Conservation (phyloP, 306 rosid genomes). For the Hippophae rhamnoides region DNA sequence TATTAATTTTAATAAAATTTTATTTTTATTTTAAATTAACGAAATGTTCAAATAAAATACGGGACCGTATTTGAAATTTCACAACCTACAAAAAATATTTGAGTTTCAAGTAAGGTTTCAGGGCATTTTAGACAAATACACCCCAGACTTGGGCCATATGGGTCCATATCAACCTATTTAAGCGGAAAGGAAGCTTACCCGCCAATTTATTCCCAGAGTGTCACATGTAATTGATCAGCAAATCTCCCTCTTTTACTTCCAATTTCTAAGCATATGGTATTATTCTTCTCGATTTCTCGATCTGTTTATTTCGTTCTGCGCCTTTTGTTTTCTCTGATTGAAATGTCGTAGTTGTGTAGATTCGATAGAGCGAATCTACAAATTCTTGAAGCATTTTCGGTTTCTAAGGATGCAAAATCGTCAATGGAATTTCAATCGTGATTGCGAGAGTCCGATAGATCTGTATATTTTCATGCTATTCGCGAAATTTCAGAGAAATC, state of each 20-base stretch:
- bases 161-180: neutral
- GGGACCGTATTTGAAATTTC: too few species aligned
- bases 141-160: neutral
- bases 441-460: constrained; percentile 40
- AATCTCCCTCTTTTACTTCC: constrained; percentile 37
- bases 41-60: too few species aligned
- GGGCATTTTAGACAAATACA: neutral
- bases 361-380: constrained; percentile 37
- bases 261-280: constrained; percentile 43
- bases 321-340: neutral
- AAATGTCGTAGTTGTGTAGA: constrained; percentile 23
- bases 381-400: constrained; percentile 40
- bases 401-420: constrained; percentile 49
- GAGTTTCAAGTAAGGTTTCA: too few species aligned
- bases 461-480: constrained; percentile 37
- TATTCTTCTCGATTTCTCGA: constrained; percentile 3
- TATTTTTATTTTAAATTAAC: too few species aligned
- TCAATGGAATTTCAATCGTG: constrained; percentile 32
- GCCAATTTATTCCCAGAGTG: constrained; percentile 40
- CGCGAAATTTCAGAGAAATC: constrained; percentile 37
- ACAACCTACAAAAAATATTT: too few species aligned
- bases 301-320: constrained; percentile 6
- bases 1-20: too few species aligned
- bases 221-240: constrained; percentile 26
- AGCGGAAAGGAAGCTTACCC: constrained; percentile 4